phyloP scores from a whole-genome alignment of 2,329 filamentous ascomycete genomes.

The Eurotiales sp. region DNA sequence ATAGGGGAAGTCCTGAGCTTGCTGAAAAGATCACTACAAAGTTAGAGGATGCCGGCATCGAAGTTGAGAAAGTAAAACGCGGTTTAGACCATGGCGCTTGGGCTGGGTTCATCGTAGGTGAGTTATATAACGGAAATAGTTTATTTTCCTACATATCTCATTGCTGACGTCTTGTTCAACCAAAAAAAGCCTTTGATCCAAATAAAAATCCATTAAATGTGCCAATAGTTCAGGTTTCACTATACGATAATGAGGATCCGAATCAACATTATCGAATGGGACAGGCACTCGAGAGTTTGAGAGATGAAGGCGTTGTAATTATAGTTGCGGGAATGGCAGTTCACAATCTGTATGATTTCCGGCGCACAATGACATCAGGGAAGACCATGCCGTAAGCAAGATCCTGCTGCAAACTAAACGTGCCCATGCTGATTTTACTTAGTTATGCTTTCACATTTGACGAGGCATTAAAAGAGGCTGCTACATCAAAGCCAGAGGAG shows the following conservation, averaged over 20 bases:
- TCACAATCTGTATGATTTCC: slow-evolving; percentile 62
- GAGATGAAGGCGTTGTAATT: slow-evolving; percentile 65
- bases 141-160: no score
- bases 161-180: background rate
- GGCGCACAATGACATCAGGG: slow-evolving; percentile 14
- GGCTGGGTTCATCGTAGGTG: slow-evolving; percentile 59
- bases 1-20: slow-evolving; percentile 58
- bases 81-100: slow-evolving; percentile 75
- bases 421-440: slow-evolving; percentile 28
- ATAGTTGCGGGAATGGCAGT: slow-evolving; percentile 73
- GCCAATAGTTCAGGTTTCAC: slow-evolving; percentile 69
- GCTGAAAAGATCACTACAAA: slow-evolving; percentile 56
- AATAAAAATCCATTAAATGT: slow-evolving; percentile 59
- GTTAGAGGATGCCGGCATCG: slow-evolving; percentile 56
- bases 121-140: no score
- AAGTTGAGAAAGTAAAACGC: slow-evolving; percentile 56
- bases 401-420: background rate
- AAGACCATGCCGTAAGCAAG: slow-evolving; percentile 11
- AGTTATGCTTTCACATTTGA: slow-evolving; percentile 62
- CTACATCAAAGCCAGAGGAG: slow-evolving; percentile 44
- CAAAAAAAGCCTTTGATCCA: slow-evolving; percentile 61
- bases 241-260: slow-evolving; percentile 63
- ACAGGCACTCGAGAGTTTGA: slow-evolving; percentile 60
- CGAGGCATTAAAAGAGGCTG: slow-evolving; percentile 63
- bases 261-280: slow-evolving; percentile 66